Percentiles rank a stretch among this genome's conserved stretches.
Conservation (phyloP, 1,139 yeast genomes). For the Yamadazyma diddensiae region DNA sequence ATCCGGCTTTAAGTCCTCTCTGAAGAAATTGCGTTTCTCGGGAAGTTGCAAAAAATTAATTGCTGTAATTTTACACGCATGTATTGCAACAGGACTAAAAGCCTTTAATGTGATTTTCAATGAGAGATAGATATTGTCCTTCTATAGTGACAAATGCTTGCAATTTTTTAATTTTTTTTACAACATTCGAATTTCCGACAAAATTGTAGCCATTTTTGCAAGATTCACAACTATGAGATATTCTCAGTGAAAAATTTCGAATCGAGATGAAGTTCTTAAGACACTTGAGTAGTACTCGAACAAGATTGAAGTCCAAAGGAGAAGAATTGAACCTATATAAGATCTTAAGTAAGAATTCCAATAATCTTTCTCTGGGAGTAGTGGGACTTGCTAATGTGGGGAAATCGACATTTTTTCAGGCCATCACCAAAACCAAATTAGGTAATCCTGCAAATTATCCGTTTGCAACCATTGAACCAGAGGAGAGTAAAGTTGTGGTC, state of each 20-base stretch:
- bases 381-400: constrained; percentile 81
- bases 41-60: too few species aligned
- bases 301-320: constrained; percentile 3
- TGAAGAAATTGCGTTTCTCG: too few species aligned
- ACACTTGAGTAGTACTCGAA: constrained; percentile 2
- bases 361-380: constrained; percentile 53
- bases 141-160: too few species aligned
- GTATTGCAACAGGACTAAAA: too few species aligned
- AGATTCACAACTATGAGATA: background rate
- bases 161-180: too few species aligned
- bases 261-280: constrained; percentile 1
- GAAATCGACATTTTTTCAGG: constrained; percentile 63
- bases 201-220: background rate
- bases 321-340: constrained; percentile 11
- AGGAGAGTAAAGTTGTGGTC: constrained; percentile 59
- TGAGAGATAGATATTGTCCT: too few species aligned
- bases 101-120: too few species aligned
- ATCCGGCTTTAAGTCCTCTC: too few species aligned
- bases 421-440: constrained; percentile 64
- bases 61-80: too few species aligned
- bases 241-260: constrained; percentile 1
- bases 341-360: constrained; percentile 51
- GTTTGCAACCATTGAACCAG: constrained; percentile 76
- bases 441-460: constrained; percentile 83
- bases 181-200: too few species aligned